These are phyloP conservation scores for Paxillus involutus DNA, from an alignment of 768 basidiomycete genomes.

Conservation along the genomic window DNA sequence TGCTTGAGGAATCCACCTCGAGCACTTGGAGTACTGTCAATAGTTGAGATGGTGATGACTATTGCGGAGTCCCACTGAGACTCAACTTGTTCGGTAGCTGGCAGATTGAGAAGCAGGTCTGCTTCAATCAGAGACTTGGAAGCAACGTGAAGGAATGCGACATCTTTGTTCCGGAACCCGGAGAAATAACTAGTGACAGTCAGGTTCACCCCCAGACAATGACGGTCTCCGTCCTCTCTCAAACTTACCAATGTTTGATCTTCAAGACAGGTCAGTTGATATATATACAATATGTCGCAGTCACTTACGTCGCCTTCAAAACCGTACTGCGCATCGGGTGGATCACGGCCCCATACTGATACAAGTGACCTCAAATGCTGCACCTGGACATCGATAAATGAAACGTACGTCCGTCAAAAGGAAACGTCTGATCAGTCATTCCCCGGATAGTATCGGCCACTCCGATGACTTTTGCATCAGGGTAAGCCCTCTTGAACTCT, in stretches of 20 bases:
- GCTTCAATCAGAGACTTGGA: conserved; percentile 77
- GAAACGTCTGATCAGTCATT: conserved; percentile 49
- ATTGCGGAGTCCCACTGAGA: background rate
- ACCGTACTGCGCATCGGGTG: conserved; percentile 64
- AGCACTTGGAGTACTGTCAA: conserved; percentile 38
- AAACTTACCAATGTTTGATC: conserved; percentile 51
- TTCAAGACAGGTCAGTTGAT: conserved; percentile 11
- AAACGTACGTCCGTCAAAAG: conserved; percentile 64
- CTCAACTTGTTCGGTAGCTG: conserved; percentile 68
- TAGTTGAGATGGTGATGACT: background rate
- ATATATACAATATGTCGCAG: background rate
- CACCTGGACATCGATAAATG: background rate
- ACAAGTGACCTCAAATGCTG: background rate
- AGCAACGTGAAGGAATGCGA: conserved; percentile 75
- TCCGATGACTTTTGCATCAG: conserved; percentile 68
- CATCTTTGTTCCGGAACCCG: conserved; percentile 73
- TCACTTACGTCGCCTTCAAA: conserved; percentile 68
- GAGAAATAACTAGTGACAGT: conserved; percentile 56
- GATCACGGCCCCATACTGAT: conserved; percentile 61
- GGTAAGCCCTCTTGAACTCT: conserved; percentile 70
- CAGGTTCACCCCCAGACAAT: background rate
- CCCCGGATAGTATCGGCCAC: conserved; percentile 55
- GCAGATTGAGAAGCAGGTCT: conserved; percentile 83
- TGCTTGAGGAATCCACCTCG: conserved; percentile 28
- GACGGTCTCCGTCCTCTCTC: background rate